Evolutionary conservation across 768 basidiomycete genomes (phyloP), one percentile per base, ranked within the genome.

Genomic region (Naganishia onofrii): DNA sequence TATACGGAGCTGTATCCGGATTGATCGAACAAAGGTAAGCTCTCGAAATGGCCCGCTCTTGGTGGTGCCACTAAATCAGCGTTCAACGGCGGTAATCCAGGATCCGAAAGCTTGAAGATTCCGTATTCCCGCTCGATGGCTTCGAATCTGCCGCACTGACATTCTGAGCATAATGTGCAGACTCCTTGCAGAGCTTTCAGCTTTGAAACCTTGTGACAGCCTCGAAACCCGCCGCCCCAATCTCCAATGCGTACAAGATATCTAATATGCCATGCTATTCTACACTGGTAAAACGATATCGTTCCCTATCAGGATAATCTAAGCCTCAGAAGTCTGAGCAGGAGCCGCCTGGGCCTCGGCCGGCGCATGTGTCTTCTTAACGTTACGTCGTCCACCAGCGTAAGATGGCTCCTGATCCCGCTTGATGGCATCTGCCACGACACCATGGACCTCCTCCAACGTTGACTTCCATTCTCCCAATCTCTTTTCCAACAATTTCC

Each of bases 401-500:
- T 63, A 63, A 26, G 23, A 23, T 15, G 60, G 23, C 23, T 63
- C 60, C 60, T 63, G 60, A 63, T 63, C 38, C 21, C 60, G 19
- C 38, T 63, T 63, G 23, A 64, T 72, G 67, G 79, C 79, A 64
- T 80, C 78, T 3, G 74, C 73, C 13, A 79, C 73, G n/a, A 74
- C 75, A 10, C 23, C 67, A 64, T 74, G 70, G 9, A 77, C 79
- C 13, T 76, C 79, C 15, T 68, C 74, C 19, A 80, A 74, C 21
- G 76, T 72, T 8, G 71, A 65, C 71, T 79, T 77, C 79, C 79
- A 80, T 53, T 80, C 78, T 17, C 69, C 68, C 48, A 80, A 63
- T 42, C 79, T 54, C 58, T 71, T 73, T 53, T 76, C 78, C 19
- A 80, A 72, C 32, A 78, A 68, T 53, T 76, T 64, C 79, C 79